phyloP scores from a whole-genome alignment of 176 grass and related monocot species.

The Carex parvula region DNA sequence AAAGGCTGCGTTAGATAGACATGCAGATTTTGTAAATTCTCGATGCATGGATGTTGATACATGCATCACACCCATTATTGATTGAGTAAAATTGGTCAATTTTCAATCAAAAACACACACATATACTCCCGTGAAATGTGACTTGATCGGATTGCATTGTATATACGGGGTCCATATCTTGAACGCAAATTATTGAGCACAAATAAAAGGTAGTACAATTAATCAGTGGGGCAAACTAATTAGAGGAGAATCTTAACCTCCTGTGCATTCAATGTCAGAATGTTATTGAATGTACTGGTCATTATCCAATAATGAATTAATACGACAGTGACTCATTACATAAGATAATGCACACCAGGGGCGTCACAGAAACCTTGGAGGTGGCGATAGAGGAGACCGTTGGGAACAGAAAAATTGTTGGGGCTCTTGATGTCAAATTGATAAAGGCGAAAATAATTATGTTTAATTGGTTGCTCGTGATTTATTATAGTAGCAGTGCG shows the following conservation, averaged over 20 bases:
- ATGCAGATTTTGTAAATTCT: too few species aligned
- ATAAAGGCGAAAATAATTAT: not conserved
- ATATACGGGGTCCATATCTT: too few species aligned
- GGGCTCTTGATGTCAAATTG: constrained; percentile 17
- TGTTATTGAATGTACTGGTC: too few species aligned
- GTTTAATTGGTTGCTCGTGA: constrained; percentile 2
- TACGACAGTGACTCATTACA: not conserved
- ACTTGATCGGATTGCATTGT: too few species aligned
- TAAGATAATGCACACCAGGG: not conserved
- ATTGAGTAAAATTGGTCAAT: too few species aligned
- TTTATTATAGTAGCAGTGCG: constrained; percentile 30
- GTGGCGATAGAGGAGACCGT: constrained; percentile 34
- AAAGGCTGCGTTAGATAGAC: too few species aligned
- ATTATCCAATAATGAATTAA: not conserved
- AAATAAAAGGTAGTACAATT: not conserved
- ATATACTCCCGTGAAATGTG: too few species aligned
- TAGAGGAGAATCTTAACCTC: not conserved
- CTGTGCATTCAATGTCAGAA: not conserved
- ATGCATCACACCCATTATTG: too few species aligned
- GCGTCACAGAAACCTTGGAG: not conserved
- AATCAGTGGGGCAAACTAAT: not conserved
- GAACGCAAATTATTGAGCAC: too few species aligned
- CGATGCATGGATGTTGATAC: too few species aligned
- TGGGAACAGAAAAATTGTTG: constrained; percentile 46
- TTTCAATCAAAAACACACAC: too few species aligned